Evolutionary conservation across 2,329 filamentous ascomycete genomes (phyloP).

Genomic region (Exophiala phaeomuriformis): DNA sequence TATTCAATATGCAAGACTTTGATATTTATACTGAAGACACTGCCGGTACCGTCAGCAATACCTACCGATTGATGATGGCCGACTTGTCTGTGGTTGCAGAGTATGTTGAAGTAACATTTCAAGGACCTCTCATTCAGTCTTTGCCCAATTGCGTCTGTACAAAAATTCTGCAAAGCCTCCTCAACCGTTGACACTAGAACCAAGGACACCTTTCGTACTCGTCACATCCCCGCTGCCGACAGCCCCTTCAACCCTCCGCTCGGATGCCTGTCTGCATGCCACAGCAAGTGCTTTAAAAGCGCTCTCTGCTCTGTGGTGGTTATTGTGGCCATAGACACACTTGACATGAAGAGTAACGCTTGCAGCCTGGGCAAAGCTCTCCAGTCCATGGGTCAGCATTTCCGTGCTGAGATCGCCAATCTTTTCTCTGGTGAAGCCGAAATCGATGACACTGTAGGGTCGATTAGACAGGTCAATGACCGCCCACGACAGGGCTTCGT

Average conservation of each 20-base stretch:
- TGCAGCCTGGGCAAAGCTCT: constrained; percentile 87
- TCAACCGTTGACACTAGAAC: constrained; percentile 24
- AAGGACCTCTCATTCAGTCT: neutral
- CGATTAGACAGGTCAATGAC: constrained; percentile 94
- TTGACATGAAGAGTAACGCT: constrained; percentile 93
- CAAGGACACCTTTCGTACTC: constrained; percentile 88
- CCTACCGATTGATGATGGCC: neutral
- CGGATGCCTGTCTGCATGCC: constrained; percentile 70
- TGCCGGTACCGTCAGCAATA: neutral
- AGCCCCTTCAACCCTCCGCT: constrained; percentile 64
- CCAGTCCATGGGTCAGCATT: constrained; percentile 94
- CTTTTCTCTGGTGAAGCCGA: constrained; percentile 83
- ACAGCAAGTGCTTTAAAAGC: constrained; percentile 95
- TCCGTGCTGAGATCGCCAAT: constrained; percentile 88
- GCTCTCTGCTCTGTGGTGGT: constrained; percentile 92
- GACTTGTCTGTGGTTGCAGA: no score
- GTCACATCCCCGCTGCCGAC: constrained; percentile 81
- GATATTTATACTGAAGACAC: neutral
- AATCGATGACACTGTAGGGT: constrained; percentile 73
- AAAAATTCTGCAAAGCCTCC: neutral
- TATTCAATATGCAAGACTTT: no score
- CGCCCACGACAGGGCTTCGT: constrained; percentile 87
- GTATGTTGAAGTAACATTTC: no score
- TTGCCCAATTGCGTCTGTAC: neutral
- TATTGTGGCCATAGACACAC: constrained; percentile 81